Evolutionary conservation across 78 protist species (phyloP), one percentile per base, ranked within the genome.

Genomic region (Dictyostelium brefeldianum): DNA sequence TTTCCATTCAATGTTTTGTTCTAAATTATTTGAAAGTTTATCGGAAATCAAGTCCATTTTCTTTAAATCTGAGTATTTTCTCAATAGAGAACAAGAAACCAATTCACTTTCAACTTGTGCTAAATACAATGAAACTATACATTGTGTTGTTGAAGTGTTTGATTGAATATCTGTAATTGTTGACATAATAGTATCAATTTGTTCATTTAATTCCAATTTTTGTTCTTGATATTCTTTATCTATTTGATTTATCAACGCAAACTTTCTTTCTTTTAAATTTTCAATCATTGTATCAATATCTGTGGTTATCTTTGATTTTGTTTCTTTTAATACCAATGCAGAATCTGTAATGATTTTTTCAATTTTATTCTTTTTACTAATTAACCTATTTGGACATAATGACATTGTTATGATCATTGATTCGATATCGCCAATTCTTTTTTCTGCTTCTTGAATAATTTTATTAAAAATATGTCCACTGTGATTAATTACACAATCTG

Each of bases 261-360:
- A 48, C n/a, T 50, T 31, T 47, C 93, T 51, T 14, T 87, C 93
- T 10, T 47, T 17, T 15, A 87, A 57, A 50, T 56, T 64, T 53
- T 87, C 80, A 9, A 87, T 77, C 83, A 87, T 87, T n/a, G 51
- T 22, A 22, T 87, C 93, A 1, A 87, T 87, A 36, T 87, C 93
- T 20, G 7, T 17, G 0, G 64, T n/a, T 11, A 87, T 87, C 3
- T 65, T 56, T 29, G 64, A 43, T 36, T 87, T 87, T 1, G 93
- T 87, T 1, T 87, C 93, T 43, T 73, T 46, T 29, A 75, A 56
- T 15, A 48, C 29, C 4, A 25, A 25, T 12, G 70, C 20, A 20
- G 80, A 54, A 11, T 87, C 93, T 5, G 27, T 25, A n/a, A 77
- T 51, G 8, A 51, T 69, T 56, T 87, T 56, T 31, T 87, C 93